Conservation (phyloP, 257 asterid genomes). For the Knoxia roxburghii region DNA sequence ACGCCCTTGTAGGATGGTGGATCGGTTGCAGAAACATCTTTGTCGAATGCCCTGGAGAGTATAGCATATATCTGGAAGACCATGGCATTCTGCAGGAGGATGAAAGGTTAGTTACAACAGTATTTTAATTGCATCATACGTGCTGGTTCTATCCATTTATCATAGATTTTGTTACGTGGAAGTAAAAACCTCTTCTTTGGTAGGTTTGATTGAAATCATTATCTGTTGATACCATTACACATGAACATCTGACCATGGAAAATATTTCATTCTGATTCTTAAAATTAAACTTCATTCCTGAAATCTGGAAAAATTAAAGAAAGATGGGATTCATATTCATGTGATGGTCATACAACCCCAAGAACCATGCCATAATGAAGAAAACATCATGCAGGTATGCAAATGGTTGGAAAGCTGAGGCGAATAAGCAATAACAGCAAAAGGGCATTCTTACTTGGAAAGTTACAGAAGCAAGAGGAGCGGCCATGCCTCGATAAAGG, state of each 20-base stretch:
- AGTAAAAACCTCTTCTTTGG: constrained; percentile 3
- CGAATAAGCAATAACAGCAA: neutral
- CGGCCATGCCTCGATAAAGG: constrained; percentile 76
- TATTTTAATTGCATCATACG: no score
- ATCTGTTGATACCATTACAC: neutral
- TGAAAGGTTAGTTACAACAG: neutral
- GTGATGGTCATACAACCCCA: no score
- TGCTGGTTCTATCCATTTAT: no score
- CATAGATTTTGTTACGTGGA: constrained; percentile 16
- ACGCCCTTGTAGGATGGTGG: constrained; percentile 66
- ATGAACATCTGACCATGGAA: no score
- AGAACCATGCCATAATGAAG: no score
- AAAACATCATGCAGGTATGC: neutral
- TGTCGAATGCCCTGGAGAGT: constrained; percentile 48
- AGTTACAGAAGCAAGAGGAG: constrained; percentile 68
- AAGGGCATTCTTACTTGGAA: constrained; percentile 47
- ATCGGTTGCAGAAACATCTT: constrained; percentile 9
- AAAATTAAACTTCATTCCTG: neutral
- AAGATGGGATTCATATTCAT: neutral
- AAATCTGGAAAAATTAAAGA: neutral
- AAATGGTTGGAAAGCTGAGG: neutral
- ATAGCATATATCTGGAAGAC: constrained; percentile 63
- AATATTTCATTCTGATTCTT: neutral
- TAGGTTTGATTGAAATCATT: neutral
- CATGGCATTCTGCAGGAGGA: constrained; percentile 57